Evolutionary conservation across 139 green algal species (phyloP).

Genomic region (Deuterostichococcus epilithicus): DNA sequence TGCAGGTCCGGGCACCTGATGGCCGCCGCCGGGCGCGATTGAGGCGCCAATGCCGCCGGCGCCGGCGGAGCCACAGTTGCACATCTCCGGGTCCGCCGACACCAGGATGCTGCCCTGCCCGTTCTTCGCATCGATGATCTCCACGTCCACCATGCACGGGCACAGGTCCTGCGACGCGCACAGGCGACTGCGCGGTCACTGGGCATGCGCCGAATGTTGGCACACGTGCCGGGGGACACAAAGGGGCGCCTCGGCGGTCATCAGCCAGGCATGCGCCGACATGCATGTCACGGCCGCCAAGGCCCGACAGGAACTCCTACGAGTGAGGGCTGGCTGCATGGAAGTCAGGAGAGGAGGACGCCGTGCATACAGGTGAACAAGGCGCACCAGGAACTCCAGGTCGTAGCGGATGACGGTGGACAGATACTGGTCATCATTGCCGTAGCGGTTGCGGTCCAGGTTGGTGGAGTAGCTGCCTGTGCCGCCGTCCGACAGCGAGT

Average conservation of each 20-base stretch:
- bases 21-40: not conserved
- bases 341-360: too few species aligned
- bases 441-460: conserved; percentile 94
- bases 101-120: conserved; percentile 69
- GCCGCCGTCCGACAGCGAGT: conserved; percentile 77
- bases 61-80: conserved; percentile 41
- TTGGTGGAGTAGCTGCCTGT: conserved; percentile 90
- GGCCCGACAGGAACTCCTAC: too few species aligned
- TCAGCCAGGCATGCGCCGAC: too few species aligned
- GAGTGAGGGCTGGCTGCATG: too few species aligned
- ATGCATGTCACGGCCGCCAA: too few species aligned
- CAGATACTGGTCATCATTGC: conserved; percentile 92
- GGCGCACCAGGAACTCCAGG: conserved; percentile 71
- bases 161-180: conserved; percentile 53
- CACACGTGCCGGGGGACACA: too few species aligned
- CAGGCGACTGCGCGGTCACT: too few species aligned
- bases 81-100: conserved; percentile 60
- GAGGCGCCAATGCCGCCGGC: not conserved
- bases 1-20: not conserved
- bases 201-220: too few species aligned
- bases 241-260: too few species aligned
- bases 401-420: conserved; percentile 90
- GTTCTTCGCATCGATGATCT: conserved; percentile 93
- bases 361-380: too few species aligned
- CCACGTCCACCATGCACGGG: conserved; percentile 88